A percentile compares a stretch with the other conserved stretches of the same genome.
Conservation (phyloP, 2,329 filamentous ascomycete species). For the Aspergillus sergii region DNA sequence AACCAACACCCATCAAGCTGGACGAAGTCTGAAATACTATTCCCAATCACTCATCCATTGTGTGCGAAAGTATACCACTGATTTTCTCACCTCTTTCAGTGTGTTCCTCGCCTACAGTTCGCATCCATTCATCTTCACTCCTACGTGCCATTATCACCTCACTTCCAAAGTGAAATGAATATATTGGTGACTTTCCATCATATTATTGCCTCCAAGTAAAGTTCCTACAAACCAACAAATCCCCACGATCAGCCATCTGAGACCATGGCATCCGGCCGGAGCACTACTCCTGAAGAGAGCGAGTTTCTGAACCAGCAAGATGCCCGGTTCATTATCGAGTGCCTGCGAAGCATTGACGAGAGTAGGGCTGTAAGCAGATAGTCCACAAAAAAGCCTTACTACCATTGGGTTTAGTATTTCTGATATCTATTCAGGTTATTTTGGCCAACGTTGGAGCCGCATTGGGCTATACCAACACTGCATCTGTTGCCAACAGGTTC, state of each 20-base stretch:
- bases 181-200: neutral
- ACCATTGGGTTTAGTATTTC: neutral
- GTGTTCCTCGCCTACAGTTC: neutral
- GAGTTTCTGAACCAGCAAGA: slow-evolving; percentile 14
- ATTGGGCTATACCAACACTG: slow-evolving; percentile 31
- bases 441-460: slow-evolving; percentile 26
- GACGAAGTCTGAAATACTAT: neutral
- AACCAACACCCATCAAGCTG: neutral
- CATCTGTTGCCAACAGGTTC: slow-evolving; percentile 32
- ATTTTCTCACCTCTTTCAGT: neutral
- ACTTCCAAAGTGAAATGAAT: neutral
- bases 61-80: neutral
- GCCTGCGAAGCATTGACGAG: slow-evolving; percentile 24
- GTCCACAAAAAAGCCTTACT: neutral
- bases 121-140: neutral
- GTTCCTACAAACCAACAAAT: neutral
- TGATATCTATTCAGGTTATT: slow-evolving; percentile 27
- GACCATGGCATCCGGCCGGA: slow-evolving; percentile 8
- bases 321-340: slow-evolving; percentile 29
- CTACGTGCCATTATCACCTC: neutral
- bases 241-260: neutral
- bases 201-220: neutral
- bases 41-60: neutral
- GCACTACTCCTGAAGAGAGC: slow-evolving; percentile 1
- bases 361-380: slow-evolving; percentile 17